Base-by-base conservation (phyloP, 2,329 filamentous ascomycete genomes). In the Colletotrichum navitas region DNA sequence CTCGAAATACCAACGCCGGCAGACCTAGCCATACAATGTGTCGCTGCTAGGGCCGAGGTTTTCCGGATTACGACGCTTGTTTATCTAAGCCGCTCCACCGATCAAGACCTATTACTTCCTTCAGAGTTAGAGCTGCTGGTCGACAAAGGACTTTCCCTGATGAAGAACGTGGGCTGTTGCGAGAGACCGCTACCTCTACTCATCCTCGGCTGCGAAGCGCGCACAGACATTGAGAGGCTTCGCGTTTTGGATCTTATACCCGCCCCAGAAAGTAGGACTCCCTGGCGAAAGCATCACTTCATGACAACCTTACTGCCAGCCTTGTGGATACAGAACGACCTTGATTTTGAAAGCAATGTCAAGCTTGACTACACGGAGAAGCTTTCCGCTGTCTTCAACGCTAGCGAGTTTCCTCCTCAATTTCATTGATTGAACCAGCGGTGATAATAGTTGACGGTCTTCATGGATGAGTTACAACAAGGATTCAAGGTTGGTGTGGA, bases 321-420 rank as follows among this genome's bases (percentile, higher is more conserved):
- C 0, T 43, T 80, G 2, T 83, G 81, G 81, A 76, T 78, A 3
- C 81, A 82, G 55, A 76, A 80, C 5, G 81, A 83, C 58, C 74
- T 83, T 0, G 68, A 63, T 1, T 54, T 67, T 18, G 73, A 74
- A 18, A 68, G 72, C 43, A 29, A 39, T 10, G 32, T 62, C 8
- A 18, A 62, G 32, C 49, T 75, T 29, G 73, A 60, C 18, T 74
- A 73, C 56, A 34, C 41, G 51, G 71, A 73, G 21, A 74, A 60
- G 49, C 26, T 74, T 2, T 61, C 63, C 7, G 52, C 45, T 55
- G 62, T 75, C 16, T 68, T 77, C 2, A 72, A 68, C 41, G 58
- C 63, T 39, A 74, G 70, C 66, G 62, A 55, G n/a, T 72, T 74
- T 41, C 21, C 74, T 32, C 76, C 75, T 21, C 64, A 56, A 12